A percentile compares a stretch with the other conserved stretches of the same genome.
Conservation (phyloP, 2,329 filamentous ascomycete species). For the Keithomyces neogunnii region DNA sequence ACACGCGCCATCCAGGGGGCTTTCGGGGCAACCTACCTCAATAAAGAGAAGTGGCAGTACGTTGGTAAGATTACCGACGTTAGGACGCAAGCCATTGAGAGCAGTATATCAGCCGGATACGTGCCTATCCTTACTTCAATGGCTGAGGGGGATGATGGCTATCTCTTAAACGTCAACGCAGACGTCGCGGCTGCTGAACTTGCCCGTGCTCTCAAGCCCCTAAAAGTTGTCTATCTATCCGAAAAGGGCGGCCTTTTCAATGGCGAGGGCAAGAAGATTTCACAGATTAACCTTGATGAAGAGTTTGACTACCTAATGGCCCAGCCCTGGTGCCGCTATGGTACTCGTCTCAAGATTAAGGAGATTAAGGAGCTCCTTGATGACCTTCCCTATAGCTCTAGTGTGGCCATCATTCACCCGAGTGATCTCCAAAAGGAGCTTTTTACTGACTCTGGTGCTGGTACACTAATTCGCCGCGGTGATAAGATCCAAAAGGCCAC, state of each 20-base stretch:
- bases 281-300: slow-evolving; percentile 92
- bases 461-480: slow-evolving; percentile 84
- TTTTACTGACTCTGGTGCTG: slow-evolving; percentile 91
- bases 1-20: slow-evolving; percentile 87
- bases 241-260: slow-evolving; percentile 97
- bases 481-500: slow-evolving; percentile 76
- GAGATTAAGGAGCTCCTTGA: slow-evolving; percentile 93
- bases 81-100: slow-evolving; percentile 83
- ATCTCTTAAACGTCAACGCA: slow-evolving; percentile 94
- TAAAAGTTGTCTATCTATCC: slow-evolving; percentile 98
- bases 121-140: slow-evolving; percentile 92
- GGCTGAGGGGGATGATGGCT: slow-evolving; percentile 86
- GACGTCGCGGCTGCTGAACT: slow-evolving; percentile 94
- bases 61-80: slow-evolving; percentile 94
- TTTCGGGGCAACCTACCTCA: slow-evolving; percentile 87
- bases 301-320: slow-evolving; percentile 90
- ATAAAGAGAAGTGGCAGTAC: slow-evolving; percentile 92
- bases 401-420: slow-evolving; percentile 95
- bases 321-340: slow-evolving; percentile 91
- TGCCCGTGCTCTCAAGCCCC: slow-evolving; percentile 76
- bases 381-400: slow-evolving; percentile 81
- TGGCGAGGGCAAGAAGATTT: slow-evolving; percentile 89
- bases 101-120: slow-evolving; percentile 82
- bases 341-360: slow-evolving; percentile 92
- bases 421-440: slow-evolving; percentile 93